A percentile compares a stretch with the other conserved stretches of the same genome.
These are phyloP conservation scores for Protomyces gravidus DNA, from an alignment of 1,139 yeast species.

Conservation along the genomic window DNA sequence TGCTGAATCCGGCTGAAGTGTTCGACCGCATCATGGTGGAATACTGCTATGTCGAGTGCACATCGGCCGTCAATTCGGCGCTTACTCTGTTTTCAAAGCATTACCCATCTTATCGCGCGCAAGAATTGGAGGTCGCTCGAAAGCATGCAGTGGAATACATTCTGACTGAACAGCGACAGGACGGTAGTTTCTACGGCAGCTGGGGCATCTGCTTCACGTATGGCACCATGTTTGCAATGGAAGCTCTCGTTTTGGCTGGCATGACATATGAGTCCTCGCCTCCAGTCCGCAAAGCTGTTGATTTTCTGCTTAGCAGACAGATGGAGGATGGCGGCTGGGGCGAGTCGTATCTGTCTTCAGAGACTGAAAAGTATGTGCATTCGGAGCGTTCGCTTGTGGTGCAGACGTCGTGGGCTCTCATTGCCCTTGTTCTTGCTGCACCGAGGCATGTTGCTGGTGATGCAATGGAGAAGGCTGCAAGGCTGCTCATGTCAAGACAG, in stretches of 20 bases:
- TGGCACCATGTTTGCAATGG: conserved; percentile 97
- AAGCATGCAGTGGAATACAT: conserved; percentile 71
- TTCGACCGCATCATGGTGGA: conserved; percentile 98
- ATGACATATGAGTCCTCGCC: conserved; percentile 58
- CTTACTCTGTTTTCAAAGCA: conserved; percentile 68
- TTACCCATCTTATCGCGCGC: conserved; percentile 57
- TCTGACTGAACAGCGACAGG: conserved; percentile 58
- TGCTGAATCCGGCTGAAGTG: conserved; percentile 91
- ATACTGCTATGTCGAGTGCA: conserved; percentile 96
- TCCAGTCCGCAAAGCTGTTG: conserved; percentile 71
- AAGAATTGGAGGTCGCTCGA: conserved; percentile 64
- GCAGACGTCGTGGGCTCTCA: conserved; percentile 90
- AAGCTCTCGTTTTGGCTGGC: conserved; percentile 74
- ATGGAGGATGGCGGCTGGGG: conserved; percentile 95
- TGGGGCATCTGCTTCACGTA: conserved; percentile 98
- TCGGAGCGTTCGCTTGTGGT: conserved; percentile 66
- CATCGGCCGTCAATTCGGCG: conserved; percentile 90
- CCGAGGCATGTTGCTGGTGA: conserved; percentile 58
- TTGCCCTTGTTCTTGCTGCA: conserved; percentile 72
- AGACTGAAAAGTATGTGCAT: conserved; percentile 62
- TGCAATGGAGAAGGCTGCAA: conserved; percentile 58
- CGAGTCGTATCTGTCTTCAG: conserved; percentile 49
- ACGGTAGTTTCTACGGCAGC: conserved; percentile 97
- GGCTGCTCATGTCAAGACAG: conserved; percentile 64
- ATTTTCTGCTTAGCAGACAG: conserved; percentile 72